A percentile compares a stretch with the other conserved stretches of the same genome.
Conservation (phyloP, 179 eudicot species). For the Monotropa hypopitys region DNA sequence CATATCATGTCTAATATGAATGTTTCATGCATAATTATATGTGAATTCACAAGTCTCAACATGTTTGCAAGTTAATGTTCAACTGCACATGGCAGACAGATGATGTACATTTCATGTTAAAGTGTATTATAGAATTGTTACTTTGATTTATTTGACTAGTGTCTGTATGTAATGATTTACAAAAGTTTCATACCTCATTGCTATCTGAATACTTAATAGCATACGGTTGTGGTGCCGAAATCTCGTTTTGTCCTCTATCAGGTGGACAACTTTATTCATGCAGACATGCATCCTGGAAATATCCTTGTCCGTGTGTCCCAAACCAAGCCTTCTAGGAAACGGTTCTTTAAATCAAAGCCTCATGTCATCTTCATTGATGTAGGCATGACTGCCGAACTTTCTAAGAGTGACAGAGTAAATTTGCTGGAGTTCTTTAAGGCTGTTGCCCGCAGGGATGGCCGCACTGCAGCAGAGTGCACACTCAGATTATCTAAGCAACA, state of each 20-base stretch:
- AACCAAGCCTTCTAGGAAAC: conserved; percentile 37
- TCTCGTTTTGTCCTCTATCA: conserved; percentile 18
- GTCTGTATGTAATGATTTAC: neutral
- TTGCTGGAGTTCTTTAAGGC: conserved; percentile 69
- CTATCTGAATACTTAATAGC: neutral
- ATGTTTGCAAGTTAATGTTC: neutral
- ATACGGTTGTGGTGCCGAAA: neutral
- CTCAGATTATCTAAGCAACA: conserved; percentile 62
- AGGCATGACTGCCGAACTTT: conserved; percentile 85
- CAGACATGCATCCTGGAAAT: conserved; percentile 99
- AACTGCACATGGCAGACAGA: neutral
- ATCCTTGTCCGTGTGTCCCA: conserved; percentile 67
- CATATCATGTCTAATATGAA: neutral
- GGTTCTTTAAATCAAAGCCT: conserved; percentile 45
- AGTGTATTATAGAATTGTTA: neutral
- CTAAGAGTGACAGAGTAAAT: conserved; percentile 46
- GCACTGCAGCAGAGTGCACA: conserved; percentile 62
- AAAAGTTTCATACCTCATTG: neutral
- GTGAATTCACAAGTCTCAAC: neutral
- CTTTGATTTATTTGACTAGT: neutral
- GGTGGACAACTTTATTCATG: conserved; percentile 98
- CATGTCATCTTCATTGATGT: conserved; percentile 71
- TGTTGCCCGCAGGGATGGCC: conserved; percentile 71
- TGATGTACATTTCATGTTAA: neutral
- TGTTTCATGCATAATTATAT: neutral